Base-by-base conservation (phyloP, 2,329 filamentous ascomycete genomes). In the Gyromitra esculenta region DNA sequence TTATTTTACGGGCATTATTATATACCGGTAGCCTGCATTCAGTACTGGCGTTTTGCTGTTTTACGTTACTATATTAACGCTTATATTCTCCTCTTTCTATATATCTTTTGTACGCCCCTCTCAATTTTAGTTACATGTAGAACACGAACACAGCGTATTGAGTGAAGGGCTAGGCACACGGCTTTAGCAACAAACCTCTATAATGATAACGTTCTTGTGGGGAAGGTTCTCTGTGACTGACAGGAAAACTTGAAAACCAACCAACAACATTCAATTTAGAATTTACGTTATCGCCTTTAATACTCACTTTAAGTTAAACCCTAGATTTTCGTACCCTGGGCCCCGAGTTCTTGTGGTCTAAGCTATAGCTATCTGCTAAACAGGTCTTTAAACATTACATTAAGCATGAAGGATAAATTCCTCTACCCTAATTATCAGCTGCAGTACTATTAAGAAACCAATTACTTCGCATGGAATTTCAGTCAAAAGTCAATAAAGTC, bases 11-110 rank as follows among this genome's bases (percentile, higher is more conserved):
- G 18, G 11, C 41, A 37, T 54, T 43, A 45, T 63, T 77, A 54
- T 75, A 77, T 69, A 43, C 35, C 31, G 64, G 35, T 68, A 43
- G 37, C 59, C 54, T 65, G 35, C 39, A 74, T 68, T 31, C 37
- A 69, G 56, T 45, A 41, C 65, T 64, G 64, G 71, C 75, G 75
- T 75, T 70, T 50, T 31, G 13, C 8, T 62, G 21, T 39, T 54
- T 43, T 35, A 11, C 15, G 8, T 37, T 41, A 1, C 9, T 63
- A 54, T 57, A 37, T 60, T 43, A 41, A 48, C 41, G 39, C 64
- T 64, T 35, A 35, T 9, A 59, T 39, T 15, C 4, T 45, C n/a
- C 39, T 13, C 8, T 25, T 25, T 45, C 50, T 31, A 21, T 63
- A 59, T 52, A 69, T 52, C 37, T 64, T 41, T 15, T 52, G 25